Percentiles rank a stretch among this genome's conserved stretches.
Conservation (phyloP, 2,329 filamentous ascomycete species). For the Chaetothyriales sp. region DNA sequence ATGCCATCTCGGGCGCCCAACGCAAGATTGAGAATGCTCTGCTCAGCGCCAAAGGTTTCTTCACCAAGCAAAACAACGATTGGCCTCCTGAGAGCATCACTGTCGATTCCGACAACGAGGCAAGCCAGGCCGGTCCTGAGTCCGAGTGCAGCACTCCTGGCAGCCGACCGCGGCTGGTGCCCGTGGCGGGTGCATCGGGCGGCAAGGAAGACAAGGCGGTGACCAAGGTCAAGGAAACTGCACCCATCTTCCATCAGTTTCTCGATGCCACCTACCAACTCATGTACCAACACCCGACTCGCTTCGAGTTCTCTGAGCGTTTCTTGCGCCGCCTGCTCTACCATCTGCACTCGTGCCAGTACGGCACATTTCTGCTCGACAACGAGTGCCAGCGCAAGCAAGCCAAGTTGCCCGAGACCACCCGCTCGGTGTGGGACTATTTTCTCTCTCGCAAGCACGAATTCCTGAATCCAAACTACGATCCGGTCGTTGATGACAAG, state of each 20-base stretch:
- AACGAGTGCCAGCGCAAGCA: conserved; percentile 77
- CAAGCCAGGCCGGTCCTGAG: conserved; percentile 35
- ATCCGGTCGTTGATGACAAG: conserved; percentile 59
- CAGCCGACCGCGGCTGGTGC: not conserved
- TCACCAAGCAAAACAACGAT: conserved; percentile 54
- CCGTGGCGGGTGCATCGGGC: conserved; percentile 8
- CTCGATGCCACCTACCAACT: conserved; percentile 88
- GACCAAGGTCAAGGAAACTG: conserved; percentile 78
- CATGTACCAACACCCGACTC: conserved; percentile 64
- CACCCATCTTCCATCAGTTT: conserved; percentile 95
- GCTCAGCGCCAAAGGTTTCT: conserved; percentile 73
- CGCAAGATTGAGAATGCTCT: conserved; percentile 78
- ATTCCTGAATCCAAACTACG: conserved; percentile 71
- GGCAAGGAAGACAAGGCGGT: conserved; percentile 44
- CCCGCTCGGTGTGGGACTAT: conserved; percentile 88
- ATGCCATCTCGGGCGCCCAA: conserved; percentile 28
- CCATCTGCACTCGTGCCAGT: conserved; percentile 90
- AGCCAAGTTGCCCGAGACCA: conserved; percentile 51
- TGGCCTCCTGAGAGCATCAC: conserved; percentile 44
- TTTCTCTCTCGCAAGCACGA: conserved; percentile 68
- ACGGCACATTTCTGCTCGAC: conserved; percentile 92
- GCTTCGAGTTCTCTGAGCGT: conserved; percentile 92
- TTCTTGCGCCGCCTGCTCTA: conserved; percentile 82
- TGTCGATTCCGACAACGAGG: conserved; percentile 45
- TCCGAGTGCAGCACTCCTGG: conserved; percentile 22